phyloP scores from a whole-genome alignment of 768 basidiomycete species.

The Rhodotorula taiwanensis region DNA sequence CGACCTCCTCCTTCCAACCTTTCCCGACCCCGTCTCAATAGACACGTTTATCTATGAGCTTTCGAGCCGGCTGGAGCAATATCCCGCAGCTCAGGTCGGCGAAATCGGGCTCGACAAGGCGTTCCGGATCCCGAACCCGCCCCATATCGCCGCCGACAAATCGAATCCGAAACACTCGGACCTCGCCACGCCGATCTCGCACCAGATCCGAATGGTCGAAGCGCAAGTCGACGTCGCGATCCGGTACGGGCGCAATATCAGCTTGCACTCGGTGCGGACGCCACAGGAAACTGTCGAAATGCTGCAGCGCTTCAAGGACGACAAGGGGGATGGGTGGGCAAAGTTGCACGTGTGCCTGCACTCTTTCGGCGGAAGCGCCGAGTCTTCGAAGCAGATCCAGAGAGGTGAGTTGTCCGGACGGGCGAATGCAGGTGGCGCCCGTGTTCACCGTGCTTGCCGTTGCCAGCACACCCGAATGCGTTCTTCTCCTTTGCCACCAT shows the following conservation, averaged over 20 bases:
- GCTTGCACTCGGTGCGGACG: conserved; percentile 78
- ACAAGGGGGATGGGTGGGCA: conserved; percentile 54
- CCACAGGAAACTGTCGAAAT: conserved; percentile 63
- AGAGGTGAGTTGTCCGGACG: conserved; percentile 47
- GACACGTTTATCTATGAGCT: conserved; percentile 54
- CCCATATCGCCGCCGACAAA: conserved; percentile 40
- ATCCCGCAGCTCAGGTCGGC: conserved; percentile 73
- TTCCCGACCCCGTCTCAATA: conserved; percentile 69
- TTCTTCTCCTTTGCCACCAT: conserved; percentile 82
- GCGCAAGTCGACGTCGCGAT: conserved; percentile 80
- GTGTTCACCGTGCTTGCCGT: too few relatives aligned
- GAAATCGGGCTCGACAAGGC: conserved; percentile 85
- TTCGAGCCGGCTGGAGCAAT: conserved; percentile 55
- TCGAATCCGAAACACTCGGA: conserved; percentile 53
- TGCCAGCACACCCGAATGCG: conserved; percentile 63
- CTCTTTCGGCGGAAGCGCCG: conserved; percentile 73
- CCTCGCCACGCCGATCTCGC: conserved; percentile 69
- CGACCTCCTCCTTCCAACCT: conserved; percentile 52
- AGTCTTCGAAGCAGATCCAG: conserved; percentile 69
- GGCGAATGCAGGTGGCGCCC: not conserved
- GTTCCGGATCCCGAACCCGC: conserved; percentile 64
- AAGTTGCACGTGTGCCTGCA: conserved; percentile 79
- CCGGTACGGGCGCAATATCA: conserved; percentile 67
- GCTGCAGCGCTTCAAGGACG: conserved; percentile 54
- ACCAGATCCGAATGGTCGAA: conserved; percentile 74